phyloP scores from a whole-genome alignment of 345 rosid genomes.

The Chamaenerion angustifolium region DNA sequence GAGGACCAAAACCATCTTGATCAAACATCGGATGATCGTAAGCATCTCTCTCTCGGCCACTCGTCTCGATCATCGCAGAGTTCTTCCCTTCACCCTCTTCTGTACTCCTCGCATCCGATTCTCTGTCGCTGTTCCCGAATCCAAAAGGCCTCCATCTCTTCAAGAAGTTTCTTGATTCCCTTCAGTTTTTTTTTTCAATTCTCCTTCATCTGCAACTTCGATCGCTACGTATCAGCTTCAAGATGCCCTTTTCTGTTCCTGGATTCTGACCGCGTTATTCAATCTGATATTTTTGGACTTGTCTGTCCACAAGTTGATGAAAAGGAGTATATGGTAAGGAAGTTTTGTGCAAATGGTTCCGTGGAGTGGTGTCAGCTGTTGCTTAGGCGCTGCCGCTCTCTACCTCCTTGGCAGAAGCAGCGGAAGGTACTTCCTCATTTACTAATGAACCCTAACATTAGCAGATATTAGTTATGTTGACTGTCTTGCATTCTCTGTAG shows the following conservation, averaged over 20 bases:
- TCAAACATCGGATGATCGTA: background rate
- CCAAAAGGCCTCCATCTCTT: background rate
- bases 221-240: background rate
- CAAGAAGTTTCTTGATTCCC: background rate
- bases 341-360: constrained; percentile 29
- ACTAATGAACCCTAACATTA: too few relatives aligned
- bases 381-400: constrained; percentile 81
- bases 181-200: background rate
- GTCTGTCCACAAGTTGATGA: background rate
- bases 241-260: background rate
- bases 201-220: background rate
- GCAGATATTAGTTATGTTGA: background rate
- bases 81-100: constrained; percentile 5
- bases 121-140: constrained; percentile 1
- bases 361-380: constrained; percentile 82
- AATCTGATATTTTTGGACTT: background rate
- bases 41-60: background rate
- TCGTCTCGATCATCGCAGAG: constrained; percentile 1
- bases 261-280: background rate
- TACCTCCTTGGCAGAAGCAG: constrained; percentile 87
- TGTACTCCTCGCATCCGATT: constrained; percentile 22
- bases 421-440: constrained; percentile 41
- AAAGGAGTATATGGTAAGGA: background rate
- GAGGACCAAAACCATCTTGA: too few relatives aligned
- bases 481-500: too few relatives aligned